Base-by-base conservation (phyloP, 2,329 filamentous ascomycete species). In the Monosporascus sp. region DNA sequence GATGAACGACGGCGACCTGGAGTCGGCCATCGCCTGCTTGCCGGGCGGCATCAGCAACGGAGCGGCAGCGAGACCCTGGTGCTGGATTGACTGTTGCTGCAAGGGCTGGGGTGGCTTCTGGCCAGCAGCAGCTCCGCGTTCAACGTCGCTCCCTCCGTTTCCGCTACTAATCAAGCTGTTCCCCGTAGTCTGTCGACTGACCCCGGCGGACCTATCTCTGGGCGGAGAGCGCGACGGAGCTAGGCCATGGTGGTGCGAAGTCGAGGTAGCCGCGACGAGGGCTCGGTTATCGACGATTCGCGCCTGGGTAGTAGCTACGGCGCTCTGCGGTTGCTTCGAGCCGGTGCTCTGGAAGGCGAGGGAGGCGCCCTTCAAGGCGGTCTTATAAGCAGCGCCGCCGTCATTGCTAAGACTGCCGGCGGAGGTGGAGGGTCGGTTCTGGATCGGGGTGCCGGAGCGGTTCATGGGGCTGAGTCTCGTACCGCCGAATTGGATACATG, bases 1-100 rank as follows among this genome's bases (percentile, higher is more conserved):
- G 56, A 86, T 81, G 56, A 81, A 80, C 5, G 82, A 86, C 6
- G 84, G 77, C 46, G 79, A 85, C 54, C 77, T 79, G 16, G 71
- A 63, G 53, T 76, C 76, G 52, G 64, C 53, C 55, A 51, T 57
- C 43, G 58, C 36, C 22, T 55, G 54, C 51, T 59, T 64, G 9
- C 46, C 58, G 19, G 59, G 55, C 36, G 59, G 54, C 38, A 52
- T 51, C 34, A 62, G 47, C 37, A 56, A 46, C 34, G 24, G 27
- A 27, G 31, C 46, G 38, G 36, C 24, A 46, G 2, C 14, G n/a
- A 9, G 3, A 44, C 41, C 20, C 37, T 52, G 48, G 17, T 5
- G 26, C 48, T 52, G 53, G 11, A 9, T 36, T 8, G 37, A 7
- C n/a, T 50, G 34, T n/a, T 26, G 34, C 16, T 26, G 34, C 16